phyloP scores from a whole-genome alignment of 2,329 filamentous ascomycete genomes.

The Colletotrichum camelliae region DNA sequence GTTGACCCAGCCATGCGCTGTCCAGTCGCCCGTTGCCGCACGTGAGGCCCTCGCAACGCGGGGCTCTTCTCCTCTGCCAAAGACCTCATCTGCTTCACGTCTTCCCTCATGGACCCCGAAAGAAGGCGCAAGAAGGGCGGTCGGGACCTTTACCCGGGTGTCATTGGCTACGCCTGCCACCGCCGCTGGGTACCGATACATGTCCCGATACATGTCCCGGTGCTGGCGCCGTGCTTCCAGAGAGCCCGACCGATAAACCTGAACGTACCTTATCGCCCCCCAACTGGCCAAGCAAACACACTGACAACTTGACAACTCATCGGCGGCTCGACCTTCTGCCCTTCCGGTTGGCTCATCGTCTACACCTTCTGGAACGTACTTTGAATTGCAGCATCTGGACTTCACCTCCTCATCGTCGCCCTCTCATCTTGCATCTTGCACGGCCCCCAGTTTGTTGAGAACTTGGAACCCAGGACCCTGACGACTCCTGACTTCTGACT shows the following conservation, averaged over 20 bases:
- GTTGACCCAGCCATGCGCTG: not conserved
- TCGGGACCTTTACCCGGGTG: not conserved
- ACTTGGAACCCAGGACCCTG: not conserved
- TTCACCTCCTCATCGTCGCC: not conserved
- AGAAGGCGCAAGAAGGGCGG: constrained; percentile 17
- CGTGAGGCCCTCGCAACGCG: constrained; percentile 16
- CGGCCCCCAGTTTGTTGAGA: not conserved
- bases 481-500: not conserved
- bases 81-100: not conserved
- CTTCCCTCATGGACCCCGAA: not conserved
- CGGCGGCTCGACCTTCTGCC: constrained; percentile 7
- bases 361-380: constrained; percentile 2
- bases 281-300: not conserved
- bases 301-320: constrained; percentile 14
- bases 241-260: not conserved
- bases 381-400: constrained; percentile 6
- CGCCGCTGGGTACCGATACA: not conserved
- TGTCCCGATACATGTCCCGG: not conserved
- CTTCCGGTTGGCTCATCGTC: constrained; percentile 17
- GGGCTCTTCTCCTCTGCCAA: not conserved
- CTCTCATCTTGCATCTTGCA: not conserved
- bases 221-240: not conserved
- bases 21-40: constrained; percentile 4
- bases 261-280: not conserved
- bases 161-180: constrained; percentile 1